phyloP scores from a whole-genome alignment of 352 stramenopile species.

The Phytophthora agathidicida region DNA sequence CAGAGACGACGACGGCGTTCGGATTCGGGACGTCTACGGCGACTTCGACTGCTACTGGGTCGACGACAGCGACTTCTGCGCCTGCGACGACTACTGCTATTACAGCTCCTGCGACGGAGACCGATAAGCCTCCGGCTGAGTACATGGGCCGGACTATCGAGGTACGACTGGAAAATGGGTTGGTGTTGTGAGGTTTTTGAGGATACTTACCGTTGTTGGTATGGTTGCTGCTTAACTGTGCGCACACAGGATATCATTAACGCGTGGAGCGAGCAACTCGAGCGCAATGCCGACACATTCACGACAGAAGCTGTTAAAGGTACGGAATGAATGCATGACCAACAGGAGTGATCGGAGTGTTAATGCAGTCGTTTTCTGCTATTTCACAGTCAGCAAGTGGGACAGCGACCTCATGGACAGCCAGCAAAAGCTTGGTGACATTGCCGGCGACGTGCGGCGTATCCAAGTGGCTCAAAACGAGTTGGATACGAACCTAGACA shows the following conservation, averaged over 20 bases:
- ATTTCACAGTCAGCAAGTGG: constrained; percentile 76
- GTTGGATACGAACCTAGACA: constrained; percentile 86
- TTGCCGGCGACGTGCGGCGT: constrained; percentile 81
- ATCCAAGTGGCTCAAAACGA: constrained; percentile 89
- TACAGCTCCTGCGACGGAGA: constrained; percentile 42
- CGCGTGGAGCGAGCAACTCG: constrained; percentile 88
- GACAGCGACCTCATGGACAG: constrained; percentile 87
- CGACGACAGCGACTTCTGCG: constrained; percentile 22
- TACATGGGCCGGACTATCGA: constrained; percentile 89
- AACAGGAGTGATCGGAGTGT: background rate
- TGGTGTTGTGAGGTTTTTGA: background rate
- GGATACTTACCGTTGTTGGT: background rate
- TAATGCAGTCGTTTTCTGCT: constrained; percentile 4
- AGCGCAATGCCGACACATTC: constrained; percentile 86
- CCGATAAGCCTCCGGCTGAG: constrained; percentile 76
- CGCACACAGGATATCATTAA: constrained; percentile 85
- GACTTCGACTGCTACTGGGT: constrained; percentile 16
- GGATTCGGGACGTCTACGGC: constrained; percentile 34
- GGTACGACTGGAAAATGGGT: constrained; percentile 30
- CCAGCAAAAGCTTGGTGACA: constrained; percentile 84
- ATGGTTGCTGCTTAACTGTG: background rate
- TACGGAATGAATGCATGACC: constrained; percentile 18
- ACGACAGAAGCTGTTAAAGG: constrained; percentile 89
- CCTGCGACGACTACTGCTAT: constrained; percentile 34
- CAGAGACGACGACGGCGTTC: constrained; percentile 30